Base-by-base conservation (phyloP, 164 flowering plant genomes). In the Pachysandra terminalis region DNA sequence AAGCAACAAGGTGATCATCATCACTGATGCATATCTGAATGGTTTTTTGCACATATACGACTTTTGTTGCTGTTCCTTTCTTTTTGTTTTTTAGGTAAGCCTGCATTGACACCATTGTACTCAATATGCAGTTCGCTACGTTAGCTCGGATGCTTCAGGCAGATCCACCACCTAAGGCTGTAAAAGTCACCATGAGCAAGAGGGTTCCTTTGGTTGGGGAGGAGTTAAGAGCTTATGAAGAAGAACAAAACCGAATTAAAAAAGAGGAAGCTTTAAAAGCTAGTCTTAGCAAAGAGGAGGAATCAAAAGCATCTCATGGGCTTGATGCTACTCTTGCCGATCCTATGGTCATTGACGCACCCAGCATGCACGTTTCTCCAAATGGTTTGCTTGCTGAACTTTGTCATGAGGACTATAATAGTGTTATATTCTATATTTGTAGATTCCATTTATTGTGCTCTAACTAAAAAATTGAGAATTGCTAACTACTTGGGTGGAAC, bases 101-200 rank as follows among this genome's bases (percentile, higher is more conserved):
- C 16, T 3, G 21, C 35, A 2, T 57, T 72, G 64, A 68, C 41
- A 41, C 14, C 61, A 55, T 71, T 73, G 23, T 26, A 59, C 25
- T n/a, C n/a, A n/a, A 17, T 48, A 25, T 87, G 78, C 76, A 95
- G 98, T 95, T 86, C 83, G 97, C 74, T 56, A 90, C 97, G 13
- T 74, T 90, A 75, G 96, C 98, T 63, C 96, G 97, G 19, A 87
- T 87, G 89, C 98, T 95, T 81, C 98, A 95, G 81, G 88, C 93
- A 56, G 97, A 90, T 80, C 98, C 98, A 67, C 98, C 98, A 71
- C 98, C 98, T 64, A 95, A 89, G 83, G 94, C 90, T 82, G 97
- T 95, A 66, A 95, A 95, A 81, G 94, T 92, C 63, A 86, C 88
- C 53, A 75, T 95, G 83, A 79, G 97, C 68, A 83, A 82, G 82